phyloP scores from a whole-genome alignment of 164 flowering plant genomes.

The Vitis amurensis region DNA sequence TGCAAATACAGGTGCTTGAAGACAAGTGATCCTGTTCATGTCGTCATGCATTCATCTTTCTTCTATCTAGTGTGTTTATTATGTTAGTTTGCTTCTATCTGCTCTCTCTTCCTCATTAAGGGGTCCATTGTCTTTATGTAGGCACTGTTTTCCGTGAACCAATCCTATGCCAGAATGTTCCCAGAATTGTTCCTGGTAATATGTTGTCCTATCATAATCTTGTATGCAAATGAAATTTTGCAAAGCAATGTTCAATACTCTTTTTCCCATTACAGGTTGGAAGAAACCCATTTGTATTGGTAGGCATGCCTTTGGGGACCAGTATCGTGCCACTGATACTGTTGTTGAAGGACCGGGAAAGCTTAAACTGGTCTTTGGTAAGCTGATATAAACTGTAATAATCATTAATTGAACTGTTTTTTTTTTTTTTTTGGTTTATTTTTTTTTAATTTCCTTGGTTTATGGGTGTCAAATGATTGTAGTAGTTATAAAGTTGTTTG shows the following conservation, averaged over 20 bases:
- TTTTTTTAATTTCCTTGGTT: not conserved
- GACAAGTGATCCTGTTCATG: too few species aligned
- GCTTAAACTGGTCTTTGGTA: constrained; percentile 96
- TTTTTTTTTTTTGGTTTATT: not conserved
- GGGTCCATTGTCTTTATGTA: constrained; percentile 23
- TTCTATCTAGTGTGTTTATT: too few species aligned
- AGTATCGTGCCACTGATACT: constrained; percentile 94
- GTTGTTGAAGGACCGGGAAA: constrained; percentile 83
- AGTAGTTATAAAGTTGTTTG: not conserved
- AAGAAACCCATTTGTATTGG: constrained; percentile 96
- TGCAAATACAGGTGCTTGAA: too few species aligned
- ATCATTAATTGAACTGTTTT: not conserved
- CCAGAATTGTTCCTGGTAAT: constrained; percentile 83
- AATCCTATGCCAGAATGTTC: constrained; percentile 82
- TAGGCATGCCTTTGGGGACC: constrained; percentile 99
- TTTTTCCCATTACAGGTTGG: constrained; percentile 63
- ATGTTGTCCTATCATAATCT: not conserved
- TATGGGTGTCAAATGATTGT: too few species aligned
- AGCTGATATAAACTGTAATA: constrained; percentile 20
- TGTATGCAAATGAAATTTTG: not conserved
- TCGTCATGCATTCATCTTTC: too few species aligned
- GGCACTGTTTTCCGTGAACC: constrained; percentile 99
- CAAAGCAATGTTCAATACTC: constrained; percentile 1
- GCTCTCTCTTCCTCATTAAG: not conserved
- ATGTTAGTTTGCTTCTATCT: not conserved